Percentiles rank a stretch among this genome's conserved stretches.
These are phyloP conservation scores for Saccharomycopsis sp. DNA, from an alignment of 805 yeast species.

Conservation along the genomic window DNA sequence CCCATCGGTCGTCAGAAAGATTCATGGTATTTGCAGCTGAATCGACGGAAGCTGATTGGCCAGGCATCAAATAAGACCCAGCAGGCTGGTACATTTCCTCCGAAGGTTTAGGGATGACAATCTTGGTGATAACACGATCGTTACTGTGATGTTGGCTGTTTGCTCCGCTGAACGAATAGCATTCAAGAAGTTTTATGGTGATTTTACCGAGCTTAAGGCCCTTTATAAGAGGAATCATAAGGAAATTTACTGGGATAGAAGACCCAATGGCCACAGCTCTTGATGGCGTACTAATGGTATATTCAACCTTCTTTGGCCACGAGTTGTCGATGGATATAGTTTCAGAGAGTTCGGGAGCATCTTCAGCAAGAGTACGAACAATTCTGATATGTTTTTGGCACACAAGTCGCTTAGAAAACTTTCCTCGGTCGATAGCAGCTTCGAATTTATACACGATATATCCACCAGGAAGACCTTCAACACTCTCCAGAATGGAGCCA, in stretches of 20 bases:
- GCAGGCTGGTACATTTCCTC: slow-evolving; percentile 10
- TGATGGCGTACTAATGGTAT: slow-evolving; percentile 77
- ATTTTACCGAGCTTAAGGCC: slow-evolving; percentile 76
- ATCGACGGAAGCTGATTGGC: background rate
- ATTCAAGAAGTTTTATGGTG: slow-evolving; percentile 61
- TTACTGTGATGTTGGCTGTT: slow-evolving; percentile 34
- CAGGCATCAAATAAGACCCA: slow-evolving; percentile 1
- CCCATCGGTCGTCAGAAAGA: slow-evolving; percentile 56
- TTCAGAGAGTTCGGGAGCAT: slow-evolving; percentile 80
- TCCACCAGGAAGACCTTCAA: slow-evolving; percentile 84
- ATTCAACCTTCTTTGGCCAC: slow-evolving; percentile 93
- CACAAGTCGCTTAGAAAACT: slow-evolving; percentile 57
- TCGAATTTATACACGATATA: slow-evolving; percentile 65
- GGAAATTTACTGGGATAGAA: slow-evolving; percentile 57
- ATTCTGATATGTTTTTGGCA: slow-evolving; percentile 72
- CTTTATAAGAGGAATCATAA: slow-evolving; percentile 72
- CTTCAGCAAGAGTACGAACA: slow-evolving; percentile 81
- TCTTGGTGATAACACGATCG: slow-evolving; percentile 56
- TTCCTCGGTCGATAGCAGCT: slow-evolving; percentile 77
- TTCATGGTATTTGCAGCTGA: slow-evolving; percentile 8
- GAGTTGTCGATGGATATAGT: slow-evolving; percentile 91
- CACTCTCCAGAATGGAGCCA: slow-evolving; percentile 78
- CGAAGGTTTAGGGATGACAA: slow-evolving; percentile 30
- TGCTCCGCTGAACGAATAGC: slow-evolving; percentile 34
- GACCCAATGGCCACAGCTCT: slow-evolving; percentile 91